Base-by-base conservation (phyloP, 768 basidiomycete species). In the Boletus subcaerulescens region DNA sequence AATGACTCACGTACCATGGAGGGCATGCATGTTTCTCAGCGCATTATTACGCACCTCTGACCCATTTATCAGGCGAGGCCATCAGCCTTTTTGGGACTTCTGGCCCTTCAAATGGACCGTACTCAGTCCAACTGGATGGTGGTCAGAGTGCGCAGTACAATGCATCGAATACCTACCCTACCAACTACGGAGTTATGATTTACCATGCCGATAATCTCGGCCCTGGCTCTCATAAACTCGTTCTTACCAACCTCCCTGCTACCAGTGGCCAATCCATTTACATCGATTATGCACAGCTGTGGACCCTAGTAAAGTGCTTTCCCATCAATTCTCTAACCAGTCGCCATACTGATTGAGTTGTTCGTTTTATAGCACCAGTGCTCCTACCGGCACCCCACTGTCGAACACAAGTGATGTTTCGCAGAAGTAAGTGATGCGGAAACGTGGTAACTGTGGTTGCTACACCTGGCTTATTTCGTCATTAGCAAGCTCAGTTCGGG, bases 71-170 rank as follows among this genome's bases (percentile, higher is more conserved):
- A 76, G 80, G 77, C 41, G 75, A 76, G 45, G 74, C 72, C 10
- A 67, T 82, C 9, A 75, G 74, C 5, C 52, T 81, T 12, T 80
- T 73, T 41, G 78, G 80, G 14, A 72, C 77, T 18, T 70, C 76
- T 1, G 71, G 75, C 4, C 73, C 75, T 4, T 50, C 56, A 3
- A 70, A 69, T 41, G 68, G 74, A 29, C 66, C 65, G 0, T 79
- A 76, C 52, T 64, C 66, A 0, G 70, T 67, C 22, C 67, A 74
- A 44, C 35, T 79, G 42, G 76, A 78, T 35, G 66, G 65, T n/a
- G 67, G 68, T 8, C 38, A 59, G 11, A 18, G 59, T 2, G 22
- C 39, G 18, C 38, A 48, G 0, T 69, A 69, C 31, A 65, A 66
- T 32, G 65, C 62, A 39, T 48, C 65, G 18, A 60, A 29, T 2